Base-by-base conservation (phyloP, 139 green algal species). In the Coelastrella sp. region DNA sequence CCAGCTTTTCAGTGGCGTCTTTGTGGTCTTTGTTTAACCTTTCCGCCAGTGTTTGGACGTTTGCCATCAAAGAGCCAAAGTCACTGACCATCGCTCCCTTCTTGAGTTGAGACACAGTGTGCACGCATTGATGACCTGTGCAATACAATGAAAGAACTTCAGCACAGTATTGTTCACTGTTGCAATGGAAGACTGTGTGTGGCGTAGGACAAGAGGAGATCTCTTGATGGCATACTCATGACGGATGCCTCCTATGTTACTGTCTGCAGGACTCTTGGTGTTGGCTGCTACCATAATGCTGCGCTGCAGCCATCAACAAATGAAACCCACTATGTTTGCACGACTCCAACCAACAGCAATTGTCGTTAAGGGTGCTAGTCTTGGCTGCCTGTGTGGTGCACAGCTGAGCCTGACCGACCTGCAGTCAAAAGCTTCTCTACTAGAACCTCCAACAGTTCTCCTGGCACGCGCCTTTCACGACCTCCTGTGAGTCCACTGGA, bases 51-150 rank as follows among this genome's bases (percentile, higher is more conserved):
- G 32, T 51, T 37, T 74, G 82, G 40, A 87, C 40, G 37, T 66
- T 74, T 38, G 34, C 53, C 38, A 82, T 66, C 32, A 87, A 59
- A 8, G 71, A 50, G 15, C 48, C 17, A 13, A 87, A 82, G 53
- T 87, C 82, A 67, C 69, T 82, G 69, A 87, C 34, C 69, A 87
- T 81, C 15, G 82, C 82, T 9, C 57, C 69, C 34, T 79, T 79
- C 59, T 87, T 87, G 19, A 87, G 82, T 50, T 82, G 19, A 2
- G 82, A 75, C 27, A 87, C 71, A 15, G 71, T 82, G 53, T 83
- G 53, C 0, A 87, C 34, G 34, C 82, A 87, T 40, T 81, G 40
- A 59, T 87, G 69, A 38, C 82, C 82, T 82, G 71, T 34, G 45
- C 21, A 41, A 7, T 3, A 64, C 19, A n/a, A 25, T 9, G 6